These are phyloP conservation scores for Rhodotorula sp. DNA, from an alignment of 1,284 basidiomycete genomes.

Conservation along the genomic window DNA sequence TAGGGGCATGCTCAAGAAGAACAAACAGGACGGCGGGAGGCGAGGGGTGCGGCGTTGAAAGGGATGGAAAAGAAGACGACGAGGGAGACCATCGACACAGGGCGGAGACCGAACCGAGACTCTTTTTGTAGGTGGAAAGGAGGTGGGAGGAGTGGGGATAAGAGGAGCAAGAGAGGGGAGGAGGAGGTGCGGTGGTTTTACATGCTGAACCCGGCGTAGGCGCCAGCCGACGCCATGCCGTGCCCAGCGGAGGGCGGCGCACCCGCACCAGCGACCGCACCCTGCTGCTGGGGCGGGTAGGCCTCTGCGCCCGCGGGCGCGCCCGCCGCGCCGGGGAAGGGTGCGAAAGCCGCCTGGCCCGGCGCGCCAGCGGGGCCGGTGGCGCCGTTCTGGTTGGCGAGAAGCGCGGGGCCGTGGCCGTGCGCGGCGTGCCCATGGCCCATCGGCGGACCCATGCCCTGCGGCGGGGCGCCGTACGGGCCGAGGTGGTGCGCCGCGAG, in stretches of 20 bases:
- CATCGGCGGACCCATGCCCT: slow-evolving; percentile 18
- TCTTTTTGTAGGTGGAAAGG: not conserved
- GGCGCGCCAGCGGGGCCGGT: slow-evolving; percentile 7
- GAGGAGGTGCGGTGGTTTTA: slow-evolving; percentile 2
- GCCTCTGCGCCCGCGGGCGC: slow-evolving; percentile 4
- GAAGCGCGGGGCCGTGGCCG: slow-evolving; percentile 1
- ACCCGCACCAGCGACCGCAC: too few relatives aligned
- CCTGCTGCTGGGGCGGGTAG: slow-evolving; percentile 10
- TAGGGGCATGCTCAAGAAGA: not conserved
- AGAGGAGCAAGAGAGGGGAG: not conserved
- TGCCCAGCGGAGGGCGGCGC: slow-evolving; percentile 9
- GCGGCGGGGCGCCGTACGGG: slow-evolving; percentile 21
- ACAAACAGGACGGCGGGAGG: not conserved
- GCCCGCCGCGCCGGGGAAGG: slow-evolving; percentile 18
- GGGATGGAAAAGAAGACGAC: not conserved
- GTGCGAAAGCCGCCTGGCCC: slow-evolving; percentile 23
- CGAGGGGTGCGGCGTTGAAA: too few relatives aligned
- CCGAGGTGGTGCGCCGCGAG: slow-evolving; percentile 6
- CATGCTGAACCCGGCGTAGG: slow-evolving; percentile 17
- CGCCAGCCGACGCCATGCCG: slow-evolving; percentile 7
- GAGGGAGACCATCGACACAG: not conserved
- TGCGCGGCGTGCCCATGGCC: slow-evolving; percentile 19
- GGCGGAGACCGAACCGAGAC: not conserved
- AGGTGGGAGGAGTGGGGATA: not conserved
- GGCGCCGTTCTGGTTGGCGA: not conserved